Evolutionary conservation across 2,329 filamentous ascomycete genomes (phyloP).

Genomic region (Aspergillus awamori): DNA sequence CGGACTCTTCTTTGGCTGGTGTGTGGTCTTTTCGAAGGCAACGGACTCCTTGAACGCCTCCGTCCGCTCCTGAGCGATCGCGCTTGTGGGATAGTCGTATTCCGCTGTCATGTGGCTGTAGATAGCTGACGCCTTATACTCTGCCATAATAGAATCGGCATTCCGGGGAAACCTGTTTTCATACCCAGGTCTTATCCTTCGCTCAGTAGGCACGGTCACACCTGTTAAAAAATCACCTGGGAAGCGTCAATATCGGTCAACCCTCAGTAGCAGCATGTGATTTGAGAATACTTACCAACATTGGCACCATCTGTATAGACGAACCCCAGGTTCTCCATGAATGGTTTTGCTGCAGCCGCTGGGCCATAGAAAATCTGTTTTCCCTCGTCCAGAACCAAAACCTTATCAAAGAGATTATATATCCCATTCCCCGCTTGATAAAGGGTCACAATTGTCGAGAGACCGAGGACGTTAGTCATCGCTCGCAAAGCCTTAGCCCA

Average conservation of each 20-base stretch:
- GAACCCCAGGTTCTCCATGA: slow-evolving; percentile 67
- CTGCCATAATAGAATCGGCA: slow-evolving; percentile 46
- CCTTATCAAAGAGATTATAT: slow-evolving; percentile 68
- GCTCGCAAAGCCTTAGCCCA: slow-evolving; percentile 60
- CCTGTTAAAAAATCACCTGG: slow-evolving; percentile 63
- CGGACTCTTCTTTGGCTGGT: slow-evolving; percentile 56
- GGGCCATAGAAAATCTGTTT: slow-evolving; percentile 68
- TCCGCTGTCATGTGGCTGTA: slow-evolving; percentile 57
- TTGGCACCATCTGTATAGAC: slow-evolving; percentile 63
- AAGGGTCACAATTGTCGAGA: slow-evolving; percentile 62
- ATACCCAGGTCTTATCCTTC: slow-evolving; percentile 45
- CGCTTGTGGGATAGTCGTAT: slow-evolving; percentile 58
- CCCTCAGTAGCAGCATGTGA: too few relatives aligned
- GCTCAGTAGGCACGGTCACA: slow-evolving; percentile 59
- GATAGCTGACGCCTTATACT: slow-evolving; percentile 57
- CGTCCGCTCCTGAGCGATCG: slow-evolving; percentile 53
- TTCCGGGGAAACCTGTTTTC: slow-evolving; percentile 48
- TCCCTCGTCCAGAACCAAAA: slow-evolving; percentile 65
- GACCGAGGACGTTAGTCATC: slow-evolving; percentile 61
- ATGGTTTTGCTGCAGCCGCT: slow-evolving; percentile 59
- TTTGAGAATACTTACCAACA: slow-evolving; percentile 42
- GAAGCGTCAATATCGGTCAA: not conserved
- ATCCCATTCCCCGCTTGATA: slow-evolving; percentile 70
- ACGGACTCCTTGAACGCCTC: slow-evolving; percentile 58
- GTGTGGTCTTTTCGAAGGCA: slow-evolving; percentile 57